Evolutionary conservation across 208 protist species (phyloP).

Genomic region (Herpetomonas tarakana): DNA sequence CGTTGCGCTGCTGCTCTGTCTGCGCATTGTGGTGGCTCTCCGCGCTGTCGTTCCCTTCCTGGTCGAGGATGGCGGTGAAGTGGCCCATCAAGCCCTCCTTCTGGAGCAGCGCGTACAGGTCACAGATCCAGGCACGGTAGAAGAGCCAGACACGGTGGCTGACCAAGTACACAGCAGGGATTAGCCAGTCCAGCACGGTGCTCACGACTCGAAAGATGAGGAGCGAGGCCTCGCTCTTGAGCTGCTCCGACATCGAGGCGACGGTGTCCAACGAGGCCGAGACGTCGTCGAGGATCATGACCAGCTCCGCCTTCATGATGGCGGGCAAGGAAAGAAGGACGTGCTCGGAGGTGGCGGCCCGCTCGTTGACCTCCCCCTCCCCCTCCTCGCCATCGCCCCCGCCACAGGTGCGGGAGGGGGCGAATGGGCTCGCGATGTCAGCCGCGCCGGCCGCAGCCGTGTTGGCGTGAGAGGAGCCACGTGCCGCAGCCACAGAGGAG

Average conservation of each 20-base stretch:
- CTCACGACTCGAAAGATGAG: slow-evolving; percentile 76
- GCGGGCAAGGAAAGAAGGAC: slow-evolving; percentile 7
- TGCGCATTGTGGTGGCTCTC: background rate
- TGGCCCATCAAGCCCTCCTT: slow-evolving; percentile 57
- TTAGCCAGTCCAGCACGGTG: slow-evolving; percentile 67
- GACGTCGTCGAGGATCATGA: slow-evolving; percentile 9
- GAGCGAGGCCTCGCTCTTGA: slow-evolving; percentile 66
- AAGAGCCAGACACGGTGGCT: slow-evolving; percentile 56
- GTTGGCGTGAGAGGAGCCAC: background rate
- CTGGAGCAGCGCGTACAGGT: slow-evolving; percentile 69
- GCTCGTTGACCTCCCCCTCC: slow-evolving; percentile 4
- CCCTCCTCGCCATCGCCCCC: background rate
- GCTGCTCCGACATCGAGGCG: slow-evolving; percentile 40
- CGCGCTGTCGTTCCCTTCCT: slow-evolving; percentile 12
- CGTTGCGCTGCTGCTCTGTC: background rate
- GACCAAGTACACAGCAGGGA: slow-evolving; percentile 65
- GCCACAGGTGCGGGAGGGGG: background rate
- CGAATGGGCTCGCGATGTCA: background rate
- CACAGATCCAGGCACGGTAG: slow-evolving; percentile 84
- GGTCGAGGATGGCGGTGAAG: slow-evolving; percentile 43
- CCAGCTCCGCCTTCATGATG: slow-evolving; percentile 25
- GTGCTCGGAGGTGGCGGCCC: background rate
- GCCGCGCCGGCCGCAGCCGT: background rate
- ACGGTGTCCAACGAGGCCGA: slow-evolving; percentile 15
- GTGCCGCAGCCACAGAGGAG: background rate